Evolutionary conservation across 108 stramenopile species (phyloP).

Genomic region (Pseudonitzschia multistriata): DNA sequence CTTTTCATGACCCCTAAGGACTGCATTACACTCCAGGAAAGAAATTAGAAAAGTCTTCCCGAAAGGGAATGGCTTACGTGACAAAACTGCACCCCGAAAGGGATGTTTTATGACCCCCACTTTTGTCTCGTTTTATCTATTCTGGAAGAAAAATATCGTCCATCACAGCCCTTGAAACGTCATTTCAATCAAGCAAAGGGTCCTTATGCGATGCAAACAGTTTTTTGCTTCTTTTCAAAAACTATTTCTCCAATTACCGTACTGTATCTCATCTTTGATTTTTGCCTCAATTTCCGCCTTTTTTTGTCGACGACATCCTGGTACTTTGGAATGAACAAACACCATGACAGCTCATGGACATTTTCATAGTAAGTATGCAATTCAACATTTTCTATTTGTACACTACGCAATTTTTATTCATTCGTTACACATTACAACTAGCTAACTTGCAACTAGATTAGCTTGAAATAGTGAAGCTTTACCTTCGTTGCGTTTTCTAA

Average conservation of each 20-base stretch:
- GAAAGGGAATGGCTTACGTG: slow-evolving; percentile 31
- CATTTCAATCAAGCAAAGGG: slow-evolving; percentile 29
- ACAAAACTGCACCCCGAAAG: slow-evolving; percentile 27
- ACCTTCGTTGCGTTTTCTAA: no score
- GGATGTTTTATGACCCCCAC: slow-evolving; percentile 11
- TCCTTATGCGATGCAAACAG: slow-evolving; percentile 57
- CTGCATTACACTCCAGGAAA: not conserved
- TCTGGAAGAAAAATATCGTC: slow-evolving; percentile 52
- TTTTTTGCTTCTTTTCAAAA: not conserved
- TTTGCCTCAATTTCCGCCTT: not conserved
- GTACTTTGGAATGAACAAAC: no score
- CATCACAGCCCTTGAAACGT: slow-evolving; percentile 47
- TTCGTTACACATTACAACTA: no score
- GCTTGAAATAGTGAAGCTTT: no score
- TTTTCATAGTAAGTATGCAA: no score
- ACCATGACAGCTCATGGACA: no score
- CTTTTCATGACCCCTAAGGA: no score
- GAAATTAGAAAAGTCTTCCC: slow-evolving; percentile 21
- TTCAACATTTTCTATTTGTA: no score
- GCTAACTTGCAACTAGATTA: no score
- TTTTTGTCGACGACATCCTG: no score
- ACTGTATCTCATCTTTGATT: not conserved
- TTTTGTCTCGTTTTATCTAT: slow-evolving; percentile 9
- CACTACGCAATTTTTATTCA: no score
- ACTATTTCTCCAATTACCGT: not conserved